Conservation (phyloP, 2,329 filamentous ascomycete genomes). For the Xylariales sp. region DNA sequence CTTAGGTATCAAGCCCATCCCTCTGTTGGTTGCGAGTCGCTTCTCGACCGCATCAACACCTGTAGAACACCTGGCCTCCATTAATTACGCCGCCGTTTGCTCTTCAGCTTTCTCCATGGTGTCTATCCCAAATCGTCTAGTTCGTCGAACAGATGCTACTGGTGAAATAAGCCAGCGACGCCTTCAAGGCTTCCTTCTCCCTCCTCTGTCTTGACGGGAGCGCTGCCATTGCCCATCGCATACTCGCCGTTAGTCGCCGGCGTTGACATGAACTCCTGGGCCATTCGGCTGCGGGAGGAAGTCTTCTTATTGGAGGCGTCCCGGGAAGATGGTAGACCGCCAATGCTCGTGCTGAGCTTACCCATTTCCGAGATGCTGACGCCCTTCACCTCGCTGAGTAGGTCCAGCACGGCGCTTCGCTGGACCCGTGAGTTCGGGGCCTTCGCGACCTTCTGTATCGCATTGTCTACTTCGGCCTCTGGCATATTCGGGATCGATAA, state of each 20-base stretch:
- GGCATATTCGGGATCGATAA: conserved; percentile 74
- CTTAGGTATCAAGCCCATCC: too few species aligned
- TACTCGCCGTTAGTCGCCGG: conserved; percentile 21
- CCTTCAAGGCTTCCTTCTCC: conserved; percentile 52
- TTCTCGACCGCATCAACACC: too few species aligned
- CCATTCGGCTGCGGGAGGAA: conserved; percentile 52
- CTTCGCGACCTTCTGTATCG: conserved; percentile 56
- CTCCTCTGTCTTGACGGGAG: conserved; percentile 21
- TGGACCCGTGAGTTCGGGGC: conserved; percentile 67
- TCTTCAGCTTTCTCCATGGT: too few species aligned
- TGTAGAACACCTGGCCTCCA: too few species aligned
- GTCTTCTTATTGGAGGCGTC: conserved; percentile 30
- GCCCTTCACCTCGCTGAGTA: conserved; percentile 81
- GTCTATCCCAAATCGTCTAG: too few species aligned
- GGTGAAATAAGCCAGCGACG: conserved; percentile 46
- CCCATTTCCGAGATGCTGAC: conserved; percentile 92
- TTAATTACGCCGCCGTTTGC: too few species aligned
- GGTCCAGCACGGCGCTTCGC: conserved; percentile 73
- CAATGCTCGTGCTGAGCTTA: conserved; percentile 59
- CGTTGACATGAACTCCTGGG: conserved; percentile 60
- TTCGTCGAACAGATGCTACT: conserved; percentile 15
- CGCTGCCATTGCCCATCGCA: conserved; percentile 17
- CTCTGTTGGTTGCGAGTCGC: too few species aligned
- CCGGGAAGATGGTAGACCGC: conserved; percentile 26
- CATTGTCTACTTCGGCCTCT: conserved; percentile 59